Evolutionary conservation across 106 monocot species (phyloP), one percentile per base, ranked within the genome.

Genomic region (Triglochin maritima): DNA sequence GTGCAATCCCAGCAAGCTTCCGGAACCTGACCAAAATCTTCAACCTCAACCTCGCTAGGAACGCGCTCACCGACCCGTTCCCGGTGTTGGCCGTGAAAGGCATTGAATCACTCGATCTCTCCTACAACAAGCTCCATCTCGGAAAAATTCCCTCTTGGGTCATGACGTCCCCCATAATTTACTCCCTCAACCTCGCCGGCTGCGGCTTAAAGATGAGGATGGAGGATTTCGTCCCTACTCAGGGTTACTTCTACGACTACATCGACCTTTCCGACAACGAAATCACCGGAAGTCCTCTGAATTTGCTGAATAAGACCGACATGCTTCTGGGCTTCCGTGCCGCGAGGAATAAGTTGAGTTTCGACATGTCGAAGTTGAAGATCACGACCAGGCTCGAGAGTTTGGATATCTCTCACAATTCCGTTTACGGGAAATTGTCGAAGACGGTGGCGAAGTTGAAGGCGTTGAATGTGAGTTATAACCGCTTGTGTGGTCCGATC

Each of bases 161-260:
- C 13, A 16, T 17, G 9, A 15, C 49, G 15, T 66, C 66, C 0
- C 50, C 66, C 0, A 66, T 66, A n/a, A 49, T 66, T 41, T 50
- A 50, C 50, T 66, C 66, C 5, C 66, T 66, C 66, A 66, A 66
- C 50, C 66, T 66, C 45, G 50, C 50, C 11, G 17, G 66, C 45
- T 66, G 66, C 66, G 66, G 66, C 6, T 50, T 66, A 49, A 66
- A 50, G 15, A 66, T 66, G 66, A 13, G 66, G 49, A 50, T 66
- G 50, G 66, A 66, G 17, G 66, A 66, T 8, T 50, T 66, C 66
- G 51, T 8, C 16, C 48, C 50, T 0, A 29, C 29, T 29, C 0
- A 29, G 29, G 29, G 4, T 8, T 17, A 50, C 50, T 14, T 58
- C 58, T 11, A 58, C 58, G 66, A 66, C 66, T 50, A 51, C 66